These are phyloP conservation scores for Anacardium occidentale DNA, from an alignment of 345 rosid genomes.

Conservation along the genomic window DNA sequence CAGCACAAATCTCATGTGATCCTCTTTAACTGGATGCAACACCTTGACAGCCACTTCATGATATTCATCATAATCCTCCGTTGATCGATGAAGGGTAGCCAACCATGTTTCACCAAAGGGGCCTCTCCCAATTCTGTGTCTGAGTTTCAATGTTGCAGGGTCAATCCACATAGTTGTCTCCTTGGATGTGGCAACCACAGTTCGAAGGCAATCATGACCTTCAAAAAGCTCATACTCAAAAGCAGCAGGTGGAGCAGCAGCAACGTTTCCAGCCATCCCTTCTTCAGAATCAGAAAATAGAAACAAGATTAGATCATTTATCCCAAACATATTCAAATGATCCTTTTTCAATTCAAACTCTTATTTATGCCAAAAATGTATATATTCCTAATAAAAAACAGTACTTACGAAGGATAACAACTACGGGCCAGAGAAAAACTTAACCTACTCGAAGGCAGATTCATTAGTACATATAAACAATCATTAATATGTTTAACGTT, in stretches of 20 bases:
- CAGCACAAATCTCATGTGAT: conserved; percentile 45
- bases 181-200: conserved; percentile 47
- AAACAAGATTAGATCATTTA: not conserved
- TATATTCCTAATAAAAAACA: too few relatives aligned
- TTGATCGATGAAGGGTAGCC: conserved; percentile 73
- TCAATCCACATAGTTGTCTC: conserved; percentile 67
- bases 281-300: conserved; percentile 4
- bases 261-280: conserved; percentile 66
- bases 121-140: conserved; percentile 94
- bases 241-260: conserved; percentile 37
- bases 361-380: too few relatives aligned
- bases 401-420: too few relatives aligned
- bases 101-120: conserved; percentile 94
- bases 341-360: not conserved
- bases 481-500: too few relatives aligned
- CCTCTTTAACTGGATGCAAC: conserved; percentile 66
- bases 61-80: conserved; percentile 57
- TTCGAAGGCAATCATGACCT: conserved; percentile 55
- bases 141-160: conserved; percentile 59
- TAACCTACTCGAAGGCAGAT: too few relatives aligned
- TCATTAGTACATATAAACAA: too few relatives aligned
- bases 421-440: too few relatives aligned
- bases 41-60: conserved; percentile 88
- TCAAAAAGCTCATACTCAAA: conserved; percentile 75
- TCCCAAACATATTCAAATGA: not conserved